phyloP scores from a whole-genome alignment of 306 rosid species.

The Fagus sylvatica region DNA sequence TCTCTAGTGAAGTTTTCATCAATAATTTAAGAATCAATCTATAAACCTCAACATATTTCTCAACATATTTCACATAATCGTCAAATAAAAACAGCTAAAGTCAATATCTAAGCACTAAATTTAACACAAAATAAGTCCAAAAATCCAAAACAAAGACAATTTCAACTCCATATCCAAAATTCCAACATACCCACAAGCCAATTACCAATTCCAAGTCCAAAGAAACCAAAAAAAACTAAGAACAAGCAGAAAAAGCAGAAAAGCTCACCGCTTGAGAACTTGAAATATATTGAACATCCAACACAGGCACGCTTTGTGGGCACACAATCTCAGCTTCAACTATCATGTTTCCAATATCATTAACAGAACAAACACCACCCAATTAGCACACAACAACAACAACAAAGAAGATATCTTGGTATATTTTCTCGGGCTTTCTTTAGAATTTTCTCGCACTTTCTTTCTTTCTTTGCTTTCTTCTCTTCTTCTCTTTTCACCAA shows the following conservation, averaged over 20 bases:
- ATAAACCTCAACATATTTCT: background rate
- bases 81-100: background rate
- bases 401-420: background rate
- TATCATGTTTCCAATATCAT: constrained; percentile 52
- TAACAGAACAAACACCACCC: constrained; percentile 13
- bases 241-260: constrained; percentile 3
- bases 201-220: background rate
- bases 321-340: constrained; percentile 69
- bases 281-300: constrained; percentile 56
- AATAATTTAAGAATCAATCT: background rate
- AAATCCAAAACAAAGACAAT: background rate
- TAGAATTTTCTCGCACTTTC: constrained; percentile 42
- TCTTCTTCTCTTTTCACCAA: background rate
- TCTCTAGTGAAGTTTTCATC: background rate
- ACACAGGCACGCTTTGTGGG: constrained; percentile 49
- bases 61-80: background rate
- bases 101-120: background rate
- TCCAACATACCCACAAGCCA: background rate
- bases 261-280: constrained; percentile 60
- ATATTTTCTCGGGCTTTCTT: constrained; percentile 26
- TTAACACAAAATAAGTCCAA: background rate
- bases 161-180: background rate
- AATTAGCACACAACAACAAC: constrained; percentile 9
- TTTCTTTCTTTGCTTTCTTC: constrained; percentile 10
- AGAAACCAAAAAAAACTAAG: background rate